Evolutionary conservation across 208 protist genomes (phyloP), one percentile per base, ranked within the genome.

Genomic region (Acanthamoeba castellanii): DNA sequence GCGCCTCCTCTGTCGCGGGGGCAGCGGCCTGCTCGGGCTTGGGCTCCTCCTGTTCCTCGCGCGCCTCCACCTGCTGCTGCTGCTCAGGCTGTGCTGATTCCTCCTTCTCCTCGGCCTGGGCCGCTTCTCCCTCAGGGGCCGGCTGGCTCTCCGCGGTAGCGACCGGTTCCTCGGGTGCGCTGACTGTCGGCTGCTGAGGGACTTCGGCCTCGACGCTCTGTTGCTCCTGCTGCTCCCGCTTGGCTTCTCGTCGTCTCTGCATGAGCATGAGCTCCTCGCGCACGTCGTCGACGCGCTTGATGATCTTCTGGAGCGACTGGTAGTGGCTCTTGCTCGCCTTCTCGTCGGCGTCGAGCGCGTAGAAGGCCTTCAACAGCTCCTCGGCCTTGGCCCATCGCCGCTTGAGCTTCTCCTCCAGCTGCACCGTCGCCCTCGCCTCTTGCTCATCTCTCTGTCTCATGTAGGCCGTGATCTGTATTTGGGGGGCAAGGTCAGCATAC

Each of bases 361-460:
- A 68, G 27, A 68, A 68, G 18, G 61, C 27, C n/a, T 50, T 5
- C 74, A 82, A 16, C 74, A 82, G 74, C 74, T 82, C 25, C 20
- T 82, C 42, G 25, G 42, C n/a, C 32, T 50, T 82, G 37, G 16
- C 37, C 37, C 32, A 42, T 82, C 42, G 74, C 11, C 42, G 74
- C 74, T 50, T 82, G 20, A 82, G 42, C 74, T 50, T 82, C 74
- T 82, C 74, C 74, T 82, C 74, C 30, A 82, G 74, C 74, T 82
- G 74, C 32, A 25, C 37, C 74, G 74, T 82, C 30, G 32, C 74
- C 30, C 32, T 11, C 2, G 32, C 74, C 74, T 50, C 42, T n/a
- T 50, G 74, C 74, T 82, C 74, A 16, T 68, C 61, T 30, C 61
- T 68, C 8, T 68, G 61, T 6, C 25, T 68, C 61, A 68, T 68